These are phyloP conservation scores for Malus asiatica DNA, from an alignment of 306 rosid species.

Conservation along the genomic window DNA sequence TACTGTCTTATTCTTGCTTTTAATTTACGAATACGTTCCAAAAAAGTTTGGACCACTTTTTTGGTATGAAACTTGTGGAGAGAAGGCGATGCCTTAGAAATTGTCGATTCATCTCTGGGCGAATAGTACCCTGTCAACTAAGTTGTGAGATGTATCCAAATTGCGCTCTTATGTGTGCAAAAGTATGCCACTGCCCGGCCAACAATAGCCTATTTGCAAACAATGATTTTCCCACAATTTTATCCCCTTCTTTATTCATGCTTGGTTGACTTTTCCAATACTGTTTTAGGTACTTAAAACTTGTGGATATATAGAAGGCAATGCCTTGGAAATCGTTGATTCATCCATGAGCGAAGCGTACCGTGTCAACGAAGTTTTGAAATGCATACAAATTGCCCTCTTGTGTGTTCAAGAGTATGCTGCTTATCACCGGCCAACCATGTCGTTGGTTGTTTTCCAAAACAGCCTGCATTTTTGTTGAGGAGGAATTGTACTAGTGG, in stretches of 20 bases:
- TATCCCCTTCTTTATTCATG: background rate
- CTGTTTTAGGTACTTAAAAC: background rate
- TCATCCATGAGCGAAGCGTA: background rate
- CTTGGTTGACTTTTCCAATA: background rate
- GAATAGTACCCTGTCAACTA: background rate
- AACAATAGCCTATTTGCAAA: too few relatives aligned
- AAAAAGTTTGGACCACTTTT: too few relatives aligned
- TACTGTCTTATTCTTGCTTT: too few relatives aligned
- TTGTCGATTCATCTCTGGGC: background rate
- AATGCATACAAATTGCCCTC: slow-evolving; percentile 30
- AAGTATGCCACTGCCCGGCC: too few relatives aligned
- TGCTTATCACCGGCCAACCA: slow-evolving; percentile 1
- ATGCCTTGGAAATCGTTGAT: background rate
- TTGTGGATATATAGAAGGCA: background rate
- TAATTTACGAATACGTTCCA: too few relatives aligned
- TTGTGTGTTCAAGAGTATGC: slow-evolving; percentile 9
- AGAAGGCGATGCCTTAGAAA: too few relatives aligned
- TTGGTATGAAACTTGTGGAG: too few relatives aligned
- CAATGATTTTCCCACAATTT: too few relatives aligned
- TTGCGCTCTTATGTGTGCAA: too few relatives aligned
- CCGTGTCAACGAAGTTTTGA: background rate
- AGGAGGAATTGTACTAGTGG: too few relatives aligned
- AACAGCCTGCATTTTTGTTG: too few relatives aligned
- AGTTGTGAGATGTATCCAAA: too few relatives aligned
- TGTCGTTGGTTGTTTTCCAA: slow-evolving; percentile 31